A percentile compares a stretch with the other conserved stretches of the same genome.
These are phyloP conservation scores for Gautieria morchelliformis DNA, from an alignment of 768 basidiomycete species.

Conservation along the genomic window DNA sequence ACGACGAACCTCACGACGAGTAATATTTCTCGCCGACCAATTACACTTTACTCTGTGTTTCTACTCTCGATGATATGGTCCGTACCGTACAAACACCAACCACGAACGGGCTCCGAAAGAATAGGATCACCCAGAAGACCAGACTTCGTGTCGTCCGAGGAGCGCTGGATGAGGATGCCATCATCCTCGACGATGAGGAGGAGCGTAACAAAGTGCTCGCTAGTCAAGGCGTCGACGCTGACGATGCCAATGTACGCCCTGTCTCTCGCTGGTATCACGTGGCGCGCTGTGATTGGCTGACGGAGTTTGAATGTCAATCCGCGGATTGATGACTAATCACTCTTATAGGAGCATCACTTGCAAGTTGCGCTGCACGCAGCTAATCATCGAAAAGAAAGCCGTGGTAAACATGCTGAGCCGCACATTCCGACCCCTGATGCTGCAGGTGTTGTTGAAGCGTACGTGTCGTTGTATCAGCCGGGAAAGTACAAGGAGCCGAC, in stretches of 20 bases:
- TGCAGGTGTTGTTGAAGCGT: conserved; percentile 68
- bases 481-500: conserved; percentile 66
- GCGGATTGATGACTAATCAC: conserved; percentile 44
- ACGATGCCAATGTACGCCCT: conserved; percentile 83
- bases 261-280: conserved; percentile 28
- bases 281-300: conserved; percentile 38
- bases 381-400: conserved; percentile 8
- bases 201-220: conserved; percentile 73
- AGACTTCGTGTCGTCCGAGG: conserved; percentile 78
- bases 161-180: conserved; percentile 68
- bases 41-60: neutral
- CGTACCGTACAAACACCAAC: conserved; percentile 1
- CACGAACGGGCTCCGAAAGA: conserved; percentile 36
- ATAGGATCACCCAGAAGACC: conserved; percentile 86
- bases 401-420: conserved; percentile 32
- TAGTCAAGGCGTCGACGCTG: conserved; percentile 83
- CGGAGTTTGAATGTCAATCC: conserved; percentile 34
- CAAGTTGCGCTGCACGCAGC: conserved; percentile 41
- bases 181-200: conserved; percentile 68
- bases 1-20: neutral
- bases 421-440: conserved; percentile 94
- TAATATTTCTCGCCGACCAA: neutral
- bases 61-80: conserved; percentile 1
- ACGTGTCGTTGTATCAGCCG: conserved; percentile 63
- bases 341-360: conserved; percentile 49